phyloP scores from a whole-genome alignment of 305 asterid species.

The Solanum hybrid region DNA sequence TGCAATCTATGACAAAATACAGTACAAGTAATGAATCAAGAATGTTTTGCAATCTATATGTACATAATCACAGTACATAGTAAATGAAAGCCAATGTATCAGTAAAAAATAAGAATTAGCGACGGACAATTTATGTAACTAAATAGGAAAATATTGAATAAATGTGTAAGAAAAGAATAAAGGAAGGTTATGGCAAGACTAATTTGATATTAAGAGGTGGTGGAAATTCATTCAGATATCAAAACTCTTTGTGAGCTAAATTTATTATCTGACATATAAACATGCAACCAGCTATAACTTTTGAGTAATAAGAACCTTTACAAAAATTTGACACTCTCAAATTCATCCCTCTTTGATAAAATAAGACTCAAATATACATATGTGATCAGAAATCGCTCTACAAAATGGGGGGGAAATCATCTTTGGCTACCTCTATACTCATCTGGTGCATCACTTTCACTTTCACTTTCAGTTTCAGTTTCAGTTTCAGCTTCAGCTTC shows the following conservation, averaged over 20 bases:
- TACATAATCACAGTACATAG: neutral
- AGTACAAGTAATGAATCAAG: too few relatives aligned
- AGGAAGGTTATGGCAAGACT: neutral
- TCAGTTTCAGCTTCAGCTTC: constrained; percentile 26
- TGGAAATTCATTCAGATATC: neutral
- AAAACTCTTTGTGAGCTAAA: neutral
- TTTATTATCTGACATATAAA: neutral
- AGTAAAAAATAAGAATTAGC: neutral
- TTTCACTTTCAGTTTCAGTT: too few relatives aligned
- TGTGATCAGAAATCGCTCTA: neutral
- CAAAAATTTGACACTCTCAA: neutral
- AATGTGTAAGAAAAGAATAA: neutral
- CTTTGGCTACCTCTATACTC: constrained; percentile 3
- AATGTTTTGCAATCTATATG: neutral
- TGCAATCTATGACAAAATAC: too few relatives aligned
- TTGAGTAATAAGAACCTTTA: neutral
- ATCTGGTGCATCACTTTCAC: constrained; percentile 24
- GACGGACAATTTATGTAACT: neutral
- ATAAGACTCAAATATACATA: neutral
- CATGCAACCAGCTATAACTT: neutral
- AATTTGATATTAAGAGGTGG: neutral
- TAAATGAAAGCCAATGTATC: neutral
- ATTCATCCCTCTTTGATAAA: neutral
- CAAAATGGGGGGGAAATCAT: neutral
- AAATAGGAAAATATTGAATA: neutral